Percentiles rank a stretch among this genome's conserved stretches.
These are phyloP conservation scores for Thozetella sp. DNA, from an alignment of 495 filamentous ascomycete genomes.

Conservation along the genomic window DNA sequence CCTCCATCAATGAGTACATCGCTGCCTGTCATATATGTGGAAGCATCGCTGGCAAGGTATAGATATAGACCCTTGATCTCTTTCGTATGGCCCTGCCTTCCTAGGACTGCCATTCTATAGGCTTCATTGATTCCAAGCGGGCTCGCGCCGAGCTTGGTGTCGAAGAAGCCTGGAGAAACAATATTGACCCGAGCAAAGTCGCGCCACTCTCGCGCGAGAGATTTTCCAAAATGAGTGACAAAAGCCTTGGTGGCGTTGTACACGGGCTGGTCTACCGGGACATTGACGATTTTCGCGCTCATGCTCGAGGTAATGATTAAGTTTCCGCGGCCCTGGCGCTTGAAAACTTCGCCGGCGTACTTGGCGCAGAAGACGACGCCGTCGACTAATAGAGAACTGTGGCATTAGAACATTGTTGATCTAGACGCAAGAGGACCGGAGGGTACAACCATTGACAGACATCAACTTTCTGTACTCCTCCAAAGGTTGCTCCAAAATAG, in stretches of 20 bases:
- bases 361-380: slow-evolving; percentile 63
- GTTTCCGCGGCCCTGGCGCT: slow-evolving; percentile 42
- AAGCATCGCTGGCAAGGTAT: slow-evolving; percentile 70
- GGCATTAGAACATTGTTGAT: slow-evolving; percentile 29
- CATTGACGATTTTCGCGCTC: slow-evolving; percentile 72
- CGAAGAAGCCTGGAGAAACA: slow-evolving; percentile 74
- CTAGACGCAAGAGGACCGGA: slow-evolving; percentile 31
- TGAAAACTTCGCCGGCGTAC: slow-evolving; percentile 54
- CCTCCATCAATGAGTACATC: slow-evolving; percentile 58
- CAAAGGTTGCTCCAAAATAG: neutral
- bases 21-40: slow-evolving; percentile 47
- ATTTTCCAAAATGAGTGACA: slow-evolving; percentile 40
- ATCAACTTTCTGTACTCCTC: neutral
- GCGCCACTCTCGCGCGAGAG: slow-evolving; percentile 72
- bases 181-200: slow-evolving; percentile 73
- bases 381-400: slow-evolving; percentile 22
- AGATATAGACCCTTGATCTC: slow-evolving; percentile 81
- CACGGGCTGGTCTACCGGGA: slow-evolving; percentile 71
- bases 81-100: slow-evolving; percentile 69
- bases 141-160: slow-evolving; percentile 66
- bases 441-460: slow-evolving; percentile 22
- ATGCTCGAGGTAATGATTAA: slow-evolving; percentile 61
- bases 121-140: slow-evolving; percentile 34
- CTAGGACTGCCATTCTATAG: slow-evolving; percentile 81
- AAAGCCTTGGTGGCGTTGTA: slow-evolving; percentile 75